A percentile compares a stretch with the other conserved stretches of the same genome.
Conservation (phyloP, 805 yeast species). For the Lipomyces yamanashiensis region DNA sequence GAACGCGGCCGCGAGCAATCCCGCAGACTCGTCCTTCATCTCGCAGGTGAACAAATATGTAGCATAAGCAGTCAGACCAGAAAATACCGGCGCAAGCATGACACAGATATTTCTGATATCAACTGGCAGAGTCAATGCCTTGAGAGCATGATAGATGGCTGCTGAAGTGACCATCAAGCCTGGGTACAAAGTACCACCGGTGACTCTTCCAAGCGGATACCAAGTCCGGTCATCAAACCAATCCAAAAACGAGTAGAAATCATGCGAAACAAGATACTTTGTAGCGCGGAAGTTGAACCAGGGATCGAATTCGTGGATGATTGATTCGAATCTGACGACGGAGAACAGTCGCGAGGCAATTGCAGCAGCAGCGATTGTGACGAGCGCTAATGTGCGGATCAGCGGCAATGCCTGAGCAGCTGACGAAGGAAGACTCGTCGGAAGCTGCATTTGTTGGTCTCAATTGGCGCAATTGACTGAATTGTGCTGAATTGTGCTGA, state of each 20-base stretch:
- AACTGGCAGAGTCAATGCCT: conserved; percentile 73
- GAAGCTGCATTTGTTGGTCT: conserved; percentile 8
- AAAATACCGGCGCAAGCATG: conserved; percentile 92
- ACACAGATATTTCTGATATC: conserved; percentile 97
- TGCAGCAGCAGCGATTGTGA: conserved; percentile 67
- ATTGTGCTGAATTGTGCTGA: background rate
- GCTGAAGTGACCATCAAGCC: conserved; percentile 99
- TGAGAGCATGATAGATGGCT: conserved; percentile 74
- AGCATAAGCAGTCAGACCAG: conserved; percentile 88
- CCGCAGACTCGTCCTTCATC: conserved; percentile 88
- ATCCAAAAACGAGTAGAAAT: conserved; percentile 88
- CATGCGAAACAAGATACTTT: conserved; percentile 80
- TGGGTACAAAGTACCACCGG: conserved; percentile 98
- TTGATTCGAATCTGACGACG: conserved; percentile 93
- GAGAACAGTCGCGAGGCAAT: conserved; percentile 90
- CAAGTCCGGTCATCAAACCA: conserved; percentile 99
- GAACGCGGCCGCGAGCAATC: conserved; percentile 87
- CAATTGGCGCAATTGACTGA: background rate
- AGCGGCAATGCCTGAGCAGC: conserved; percentile 25
- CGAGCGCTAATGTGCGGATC: conserved; percentile 23
- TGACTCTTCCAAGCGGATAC: conserved; percentile 98
- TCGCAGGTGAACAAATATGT: conserved; percentile 87
- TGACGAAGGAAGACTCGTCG: conserved; percentile 16
- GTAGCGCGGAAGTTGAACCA: conserved; percentile 98
- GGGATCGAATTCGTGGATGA: conserved; percentile 93